phyloP scores from a whole-genome alignment of 2,329 filamentous ascomycete species.

The Fusarium sp. region DNA sequence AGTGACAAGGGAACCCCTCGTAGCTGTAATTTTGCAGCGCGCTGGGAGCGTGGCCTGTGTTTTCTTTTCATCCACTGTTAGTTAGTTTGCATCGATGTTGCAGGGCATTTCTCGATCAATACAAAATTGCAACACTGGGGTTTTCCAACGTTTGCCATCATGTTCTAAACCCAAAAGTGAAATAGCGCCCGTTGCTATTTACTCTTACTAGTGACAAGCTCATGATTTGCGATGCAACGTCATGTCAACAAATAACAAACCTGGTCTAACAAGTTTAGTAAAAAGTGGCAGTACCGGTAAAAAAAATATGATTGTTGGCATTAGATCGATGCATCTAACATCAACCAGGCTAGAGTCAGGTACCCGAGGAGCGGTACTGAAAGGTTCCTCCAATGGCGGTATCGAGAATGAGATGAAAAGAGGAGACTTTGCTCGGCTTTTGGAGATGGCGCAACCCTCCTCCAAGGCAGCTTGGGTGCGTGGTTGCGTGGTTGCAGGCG shows the following conservation, averaged over 20 bases:
- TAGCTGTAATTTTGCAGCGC: slow-evolving; percentile 6
- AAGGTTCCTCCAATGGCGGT: slow-evolving; percentile 16
- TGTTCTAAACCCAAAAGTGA: slow-evolving; percentile 1
- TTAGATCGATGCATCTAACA: slow-evolving; percentile 36
- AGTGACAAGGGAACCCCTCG: slow-evolving; percentile 4
- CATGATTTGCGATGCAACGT: slow-evolving; percentile 32
- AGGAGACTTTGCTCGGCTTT: slow-evolving; percentile 18
- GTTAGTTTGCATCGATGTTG: slow-evolving; percentile 5
- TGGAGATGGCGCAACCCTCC: slow-evolving; percentile 10
- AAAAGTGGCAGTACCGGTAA: background rate
- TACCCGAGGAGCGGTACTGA: slow-evolving; percentile 26
- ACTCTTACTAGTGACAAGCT: slow-evolving; percentile 8
- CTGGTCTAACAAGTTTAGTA: slow-evolving; percentile 33
- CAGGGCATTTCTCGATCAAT: slow-evolving; percentile 22
- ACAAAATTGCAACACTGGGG: background rate
- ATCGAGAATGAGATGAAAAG: slow-evolving; percentile 32
- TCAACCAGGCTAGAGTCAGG: slow-evolving; percentile 40
- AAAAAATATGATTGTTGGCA: slow-evolving; percentile 10
- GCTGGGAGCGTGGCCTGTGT: slow-evolving; percentile 1
- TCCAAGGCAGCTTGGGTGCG: background rate
- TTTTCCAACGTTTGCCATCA: background rate
- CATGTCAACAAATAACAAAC: slow-evolving; percentile 35
- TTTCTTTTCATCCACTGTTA: background rate
- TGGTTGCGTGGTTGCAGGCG: slow-evolving; percentile 25
- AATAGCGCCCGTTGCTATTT: slow-evolving; percentile 28